Evolutionary conservation across 352 stramenopile genomes (phyloP).

Genomic region (Globisporangium sylvaticum): DNA sequence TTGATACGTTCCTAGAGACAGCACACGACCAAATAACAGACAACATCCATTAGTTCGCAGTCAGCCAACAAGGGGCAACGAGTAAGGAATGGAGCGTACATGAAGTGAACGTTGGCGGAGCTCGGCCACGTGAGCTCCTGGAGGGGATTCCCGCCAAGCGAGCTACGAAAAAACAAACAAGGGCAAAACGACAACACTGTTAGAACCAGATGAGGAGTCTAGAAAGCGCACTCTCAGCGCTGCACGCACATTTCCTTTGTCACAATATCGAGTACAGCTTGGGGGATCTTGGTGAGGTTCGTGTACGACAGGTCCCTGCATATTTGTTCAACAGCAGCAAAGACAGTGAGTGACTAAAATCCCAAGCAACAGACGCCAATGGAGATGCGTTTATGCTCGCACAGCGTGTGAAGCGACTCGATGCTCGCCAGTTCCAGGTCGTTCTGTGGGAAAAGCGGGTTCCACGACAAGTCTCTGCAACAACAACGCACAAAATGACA

Average conservation of each 20-base stretch:
- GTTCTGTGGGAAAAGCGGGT: slow-evolving; percentile 6
- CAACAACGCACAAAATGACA: no score
- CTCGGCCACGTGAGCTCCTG: slow-evolving; percentile 5
- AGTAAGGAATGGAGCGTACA: not conserved
- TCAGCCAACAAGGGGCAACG: not conserved
- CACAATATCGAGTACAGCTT: not conserved
- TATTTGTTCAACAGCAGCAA: not conserved
- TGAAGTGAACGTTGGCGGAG: slow-evolving; percentile 7
- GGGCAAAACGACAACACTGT: not conserved
- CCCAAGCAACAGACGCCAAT: not conserved
- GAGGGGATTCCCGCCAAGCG: not conserved
- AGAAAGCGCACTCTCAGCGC: not conserved
- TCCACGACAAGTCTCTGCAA: slow-evolving; percentile 7
- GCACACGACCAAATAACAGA: not conserved
- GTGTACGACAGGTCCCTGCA: slow-evolving; percentile 8
- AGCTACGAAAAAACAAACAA: not conserved
- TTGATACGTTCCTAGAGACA: slow-evolving; percentile 3
- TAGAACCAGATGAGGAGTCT: not conserved
- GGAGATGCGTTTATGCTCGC: not conserved
- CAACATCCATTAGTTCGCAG: not conserved
- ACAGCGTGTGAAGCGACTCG: slow-evolving; percentile 1
- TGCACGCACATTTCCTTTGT: not conserved
- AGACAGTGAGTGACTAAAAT: not conserved
- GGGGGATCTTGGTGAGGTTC: slow-evolving; percentile 2
- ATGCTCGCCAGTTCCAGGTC: not conserved